Base-by-base conservation (phyloP, 352 stramenopile species). In the Phytophthora sp. region DNA sequence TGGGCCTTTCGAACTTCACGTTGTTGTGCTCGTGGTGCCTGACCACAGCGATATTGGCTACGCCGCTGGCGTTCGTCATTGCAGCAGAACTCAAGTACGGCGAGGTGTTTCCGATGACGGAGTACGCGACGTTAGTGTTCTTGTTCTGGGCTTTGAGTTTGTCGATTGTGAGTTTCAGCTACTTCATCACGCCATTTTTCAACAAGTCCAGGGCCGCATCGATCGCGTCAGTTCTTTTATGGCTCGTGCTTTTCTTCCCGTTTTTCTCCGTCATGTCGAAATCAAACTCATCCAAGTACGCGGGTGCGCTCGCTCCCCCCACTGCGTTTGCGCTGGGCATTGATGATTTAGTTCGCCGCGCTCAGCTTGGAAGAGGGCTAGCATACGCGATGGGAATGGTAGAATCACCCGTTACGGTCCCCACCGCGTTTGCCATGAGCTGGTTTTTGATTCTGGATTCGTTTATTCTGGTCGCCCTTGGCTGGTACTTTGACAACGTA, bases 401-500 rank as follows among this genome's bases (percentile, higher is more conserved):
- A 1, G 44, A 80, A 37, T 61, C 62, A 21, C 74, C 72, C 5
- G 63, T 87, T 21, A 73, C 72, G 2, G 77, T 87, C 0, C 74
- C 79, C 0, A 76, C 64, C 0, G 72, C 79, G 5, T 65, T 69
- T n/a, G 39, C 48, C 4, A 94, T 94, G 84, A 82, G 68, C 49
- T 78, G 72, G 58, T 79, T 94, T 37, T 64, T 92, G 26, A 44
- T 94, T 15, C 38, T 97, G 1, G 96, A 99, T 66, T 72, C 86
- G 10, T 31, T 96, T 7, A 34, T 98, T 15, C 88, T 98, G n/a
- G 72, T 88, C 7, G 21, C 75, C 1, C 53, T 98, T 1, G 92
- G 87, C 1, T 97, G 83, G 81, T 98, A 98, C 74, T 84, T 98
- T n/a, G 91, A 97, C 51, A 83, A 97, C 50, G 89, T 98, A 2